Conservation (phyloP, 2,329 filamentous ascomycete genomes). For the Penicillium sp. region DNA sequence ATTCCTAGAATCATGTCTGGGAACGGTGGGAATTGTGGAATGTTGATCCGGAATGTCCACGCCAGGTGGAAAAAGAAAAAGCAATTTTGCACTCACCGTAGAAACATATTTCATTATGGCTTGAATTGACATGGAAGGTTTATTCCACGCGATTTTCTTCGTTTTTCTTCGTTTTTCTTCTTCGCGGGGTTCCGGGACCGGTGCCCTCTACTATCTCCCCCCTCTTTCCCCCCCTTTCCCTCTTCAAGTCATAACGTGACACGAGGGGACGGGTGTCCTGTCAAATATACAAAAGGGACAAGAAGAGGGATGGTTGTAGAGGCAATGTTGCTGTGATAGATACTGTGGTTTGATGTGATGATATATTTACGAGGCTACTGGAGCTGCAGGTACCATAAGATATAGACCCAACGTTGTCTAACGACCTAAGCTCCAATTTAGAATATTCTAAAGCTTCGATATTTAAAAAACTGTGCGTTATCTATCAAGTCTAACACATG, state of each 20-base stretch:
- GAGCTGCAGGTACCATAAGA: too few species aligned
- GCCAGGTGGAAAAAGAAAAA: neutral
- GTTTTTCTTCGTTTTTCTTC: neutral
- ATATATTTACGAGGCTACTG: too few species aligned
- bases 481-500: neutral
- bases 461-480: neutral
- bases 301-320: neutral
- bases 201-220: neutral
- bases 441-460: neutral
- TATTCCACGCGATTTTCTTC: neutral
- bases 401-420: neutral
- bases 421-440: neutral
- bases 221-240: neutral
- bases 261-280: too few species aligned
- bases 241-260: neutral
- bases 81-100: neutral
- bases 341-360: neutral
- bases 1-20: neutral
- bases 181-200: neutral
- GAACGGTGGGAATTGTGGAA: neutral
- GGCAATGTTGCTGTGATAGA: neutral
- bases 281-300: neutral
- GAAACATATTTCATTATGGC: neutral
- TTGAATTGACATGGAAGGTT: neutral
- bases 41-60: slow-evolving; percentile 7